Conservation (phyloP, 352 stramenopile species). For the Pythium brachiatum region DNA sequence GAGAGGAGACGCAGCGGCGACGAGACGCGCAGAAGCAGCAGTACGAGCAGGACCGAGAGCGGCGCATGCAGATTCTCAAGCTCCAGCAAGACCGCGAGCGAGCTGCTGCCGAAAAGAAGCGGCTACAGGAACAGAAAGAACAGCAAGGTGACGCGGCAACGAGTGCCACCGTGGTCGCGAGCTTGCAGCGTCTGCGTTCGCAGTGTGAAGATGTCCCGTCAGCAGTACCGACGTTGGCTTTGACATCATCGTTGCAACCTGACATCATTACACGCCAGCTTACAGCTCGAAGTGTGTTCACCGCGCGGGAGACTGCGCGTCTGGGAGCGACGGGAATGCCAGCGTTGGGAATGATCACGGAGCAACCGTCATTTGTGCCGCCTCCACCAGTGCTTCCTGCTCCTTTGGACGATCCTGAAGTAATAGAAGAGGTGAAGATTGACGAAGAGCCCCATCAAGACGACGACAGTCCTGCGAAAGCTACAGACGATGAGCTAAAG, state of each 20-base stretch:
- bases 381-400: constrained; percentile 3
- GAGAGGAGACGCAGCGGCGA: constrained; percentile 39
- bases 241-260: neutral
- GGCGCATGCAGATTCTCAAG: constrained; percentile 62
- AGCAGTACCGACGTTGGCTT: neutral
- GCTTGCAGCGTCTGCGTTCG: constrained; percentile 10
- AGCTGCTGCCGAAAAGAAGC: constrained; percentile 21
- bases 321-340: neutral
- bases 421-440: neutral
- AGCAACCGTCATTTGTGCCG: constrained; percentile 2
- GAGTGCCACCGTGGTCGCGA: neutral
- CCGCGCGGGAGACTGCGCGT: neutral
- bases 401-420: neutral
- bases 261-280: neutral
- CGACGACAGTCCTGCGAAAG: neutral
- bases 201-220: constrained; percentile 4
- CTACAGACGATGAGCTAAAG: neutral
- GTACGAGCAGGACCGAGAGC: constrained; percentile 63
- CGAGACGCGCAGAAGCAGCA: constrained; percentile 55
- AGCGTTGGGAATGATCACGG: neutral
- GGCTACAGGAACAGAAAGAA: constrained; percentile 10
- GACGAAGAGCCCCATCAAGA: neutral
- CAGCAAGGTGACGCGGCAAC: constrained; percentile 6
- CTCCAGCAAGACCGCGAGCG: constrained; percentile 52
- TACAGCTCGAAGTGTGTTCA: neutral